Percentiles rank a stretch among this genome's conserved stretches.
phyloP scores from a whole-genome alignment of 768 basidiomycete species.

The Mycena venus region DNA sequence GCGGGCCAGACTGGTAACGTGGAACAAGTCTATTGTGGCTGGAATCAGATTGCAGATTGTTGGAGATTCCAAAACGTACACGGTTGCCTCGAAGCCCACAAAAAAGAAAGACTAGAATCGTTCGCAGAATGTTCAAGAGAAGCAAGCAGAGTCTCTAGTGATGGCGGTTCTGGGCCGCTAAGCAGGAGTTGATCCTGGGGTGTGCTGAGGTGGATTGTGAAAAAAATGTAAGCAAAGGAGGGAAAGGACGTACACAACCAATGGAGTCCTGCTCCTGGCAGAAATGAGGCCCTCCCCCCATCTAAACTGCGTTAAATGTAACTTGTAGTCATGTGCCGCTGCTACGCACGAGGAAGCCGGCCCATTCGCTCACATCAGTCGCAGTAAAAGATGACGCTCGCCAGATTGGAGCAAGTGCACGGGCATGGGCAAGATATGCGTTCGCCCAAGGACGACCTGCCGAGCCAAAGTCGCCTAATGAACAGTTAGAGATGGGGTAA shows the following conservation, averaged over 20 bases:
- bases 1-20: not conserved
- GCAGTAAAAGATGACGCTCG: not conserved
- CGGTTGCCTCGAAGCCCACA: not conserved
- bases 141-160: not conserved
- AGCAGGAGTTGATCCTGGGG: conserved; percentile 16
- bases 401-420: conserved; percentile 6
- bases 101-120: not conserved
- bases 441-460: conserved; percentile 14
- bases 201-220: not conserved
- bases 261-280: not conserved
- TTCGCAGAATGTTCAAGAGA: not conserved
- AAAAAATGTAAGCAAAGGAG: not conserved
- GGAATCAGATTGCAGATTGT: not conserved
- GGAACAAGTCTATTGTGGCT: not conserved
- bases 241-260: conserved; percentile 1
- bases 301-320: not conserved
- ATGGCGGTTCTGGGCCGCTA: conserved; percentile 2
- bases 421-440: conserved; percentile 14
- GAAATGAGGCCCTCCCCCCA: conserved; percentile 9
- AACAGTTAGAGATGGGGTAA: not conserved
- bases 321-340: no score
- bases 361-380: not conserved
- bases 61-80: not conserved
- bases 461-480: not conserved
- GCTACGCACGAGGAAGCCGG: not conserved